phyloP scores from a whole-genome alignment of 495 filamentous ascomycete species.

The Lophium mytilinum region DNA sequence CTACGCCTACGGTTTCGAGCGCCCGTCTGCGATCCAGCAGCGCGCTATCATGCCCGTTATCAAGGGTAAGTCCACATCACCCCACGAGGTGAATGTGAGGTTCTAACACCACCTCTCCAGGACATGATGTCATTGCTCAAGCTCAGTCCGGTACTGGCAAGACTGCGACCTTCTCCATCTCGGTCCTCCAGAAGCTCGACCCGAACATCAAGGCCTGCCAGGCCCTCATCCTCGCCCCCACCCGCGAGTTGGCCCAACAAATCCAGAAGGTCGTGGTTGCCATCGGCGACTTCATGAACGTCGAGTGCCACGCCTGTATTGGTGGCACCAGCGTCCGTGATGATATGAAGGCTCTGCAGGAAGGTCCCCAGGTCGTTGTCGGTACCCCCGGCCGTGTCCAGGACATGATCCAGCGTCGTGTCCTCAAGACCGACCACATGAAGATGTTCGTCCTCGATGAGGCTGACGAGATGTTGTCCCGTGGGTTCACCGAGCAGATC shows the following conservation, averaged over 20 bases:
- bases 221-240: conserved; percentile 88
- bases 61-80: conserved; percentile 65
- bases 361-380: conserved; percentile 92
- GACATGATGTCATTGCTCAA: conserved; percentile 97
- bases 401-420: conserved; percentile 97
- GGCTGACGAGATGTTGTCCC: conserved; percentile 97
- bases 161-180: conserved; percentile 98
- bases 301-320: conserved; percentile 98
- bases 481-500: conserved; percentile 99
- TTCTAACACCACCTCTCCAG: conserved; percentile 41
- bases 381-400: conserved; percentile 96
- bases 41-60: conserved; percentile 99
- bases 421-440: conserved; percentile 88
- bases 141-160: conserved; percentile 99
- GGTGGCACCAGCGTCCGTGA: conserved; percentile 97
- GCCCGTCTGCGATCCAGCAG: conserved; percentile 98
- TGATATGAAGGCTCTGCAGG: conserved; percentile 92
- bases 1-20: conserved; percentile 99
- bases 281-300: conserved; percentile 98
- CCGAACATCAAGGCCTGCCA: conserved; percentile 88
- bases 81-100: not conserved
- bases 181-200: conserved; percentile 96
- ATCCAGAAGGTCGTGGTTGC: conserved; percentile 99
- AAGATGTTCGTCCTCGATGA: conserved; percentile 99
- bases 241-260: conserved; percentile 95